These are phyloP conservation scores for Cytospora leucostoma DNA, from an alignment of 2,329 filamentous ascomycete species.

Conservation along the genomic window DNA sequence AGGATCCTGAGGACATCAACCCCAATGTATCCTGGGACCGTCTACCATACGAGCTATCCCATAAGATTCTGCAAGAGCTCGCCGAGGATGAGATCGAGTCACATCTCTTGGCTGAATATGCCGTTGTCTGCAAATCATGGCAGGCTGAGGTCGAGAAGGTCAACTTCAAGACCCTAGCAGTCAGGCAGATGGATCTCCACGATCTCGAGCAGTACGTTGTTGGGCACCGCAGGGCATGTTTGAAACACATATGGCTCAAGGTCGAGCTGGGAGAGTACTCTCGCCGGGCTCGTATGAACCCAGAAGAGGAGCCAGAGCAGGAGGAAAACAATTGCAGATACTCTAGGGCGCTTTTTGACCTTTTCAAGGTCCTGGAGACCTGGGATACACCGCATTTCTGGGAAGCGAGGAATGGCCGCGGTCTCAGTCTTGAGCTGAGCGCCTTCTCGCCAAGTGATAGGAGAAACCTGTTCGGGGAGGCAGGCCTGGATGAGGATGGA, in stretches of 20 bases:
- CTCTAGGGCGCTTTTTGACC: constrained; percentile 31
- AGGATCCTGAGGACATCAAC: constrained; percentile 1
- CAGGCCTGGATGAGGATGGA: constrained; percentile 32
- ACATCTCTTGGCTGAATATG: constrained; percentile 30
- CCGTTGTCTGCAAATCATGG: constrained; percentile 35
- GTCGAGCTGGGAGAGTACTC: constrained; percentile 32
- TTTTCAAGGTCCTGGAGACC: constrained; percentile 32
- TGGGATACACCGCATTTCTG: constrained; percentile 30
- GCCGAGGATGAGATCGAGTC: constrained; percentile 19
- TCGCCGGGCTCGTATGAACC: constrained; percentile 26
- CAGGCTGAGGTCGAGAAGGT: constrained; percentile 32
- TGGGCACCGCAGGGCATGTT: constrained; percentile 30
- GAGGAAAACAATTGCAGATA: constrained; percentile 34
- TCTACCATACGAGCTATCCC: constrained; percentile 27
- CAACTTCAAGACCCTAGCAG: constrained; percentile 31
- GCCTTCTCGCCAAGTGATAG: constrained; percentile 32
- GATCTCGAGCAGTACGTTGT: constrained; percentile 31
- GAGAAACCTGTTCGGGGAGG: constrained; percentile 29
- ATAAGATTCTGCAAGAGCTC: constrained; percentile 25
- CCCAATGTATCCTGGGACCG: constrained; percentile 19
- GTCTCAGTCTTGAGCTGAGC: constrained; percentile 33
- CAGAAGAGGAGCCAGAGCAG: constrained; percentile 33
- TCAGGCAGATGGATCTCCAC: constrained; percentile 29
- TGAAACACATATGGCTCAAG: constrained; percentile 31
- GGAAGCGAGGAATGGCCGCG: constrained; percentile 16